Base-by-base conservation (phyloP, 192 early-diverging fungal genomes). In the Umbelopsis vinacea region DNA sequence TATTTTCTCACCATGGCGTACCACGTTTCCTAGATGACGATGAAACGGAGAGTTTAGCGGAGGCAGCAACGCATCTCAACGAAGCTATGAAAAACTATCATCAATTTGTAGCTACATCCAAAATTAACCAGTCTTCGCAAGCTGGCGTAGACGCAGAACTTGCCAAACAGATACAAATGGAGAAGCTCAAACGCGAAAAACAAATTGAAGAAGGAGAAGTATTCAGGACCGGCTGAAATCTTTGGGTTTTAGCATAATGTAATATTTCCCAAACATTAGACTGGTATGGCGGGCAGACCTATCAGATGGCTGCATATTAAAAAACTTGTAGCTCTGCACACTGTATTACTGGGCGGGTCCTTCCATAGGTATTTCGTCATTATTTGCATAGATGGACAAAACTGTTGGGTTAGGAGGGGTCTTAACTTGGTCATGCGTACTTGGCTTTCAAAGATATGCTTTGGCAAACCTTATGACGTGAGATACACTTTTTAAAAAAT, bases 171-270 rank as follows among this genome's bases (percentile, higher is more conserved):
- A 29, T 63, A 15, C 57, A 63, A 37, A 14, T 63, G 26, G 57
- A 63, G 19, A 63, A 63, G 33, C 57, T 63, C 57, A 63, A 63
- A 63, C 57, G 57, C 33, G 57, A 63, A 63, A 63, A 33, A n/a
- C 35, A 63, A 37, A 63, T 63, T 37, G 57, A 63, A 37, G 57
- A 63, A 33, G 57, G 57, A 10, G 29, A 63, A 35, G 57, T 17
- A 17, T 63, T 63, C 12, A 22, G 33, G 26, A 19, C 57, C 0
- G 26, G 26, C 33, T 63, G 26, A 63, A 63, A 19, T 37, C 40
- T 43, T 40, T 6, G 3, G 29, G 29, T 12, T 43, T 43, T 43
- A 43, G 8, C 40, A 43, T 43, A 43, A 43, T 43, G 40, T 43
- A 43, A 43, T 43, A 1, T 43, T 43, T 43, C 5, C 40, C 40